Evolutionary conservation across 257 asterid genomes (phyloP).

Genomic region (Knoxia roxburghii): DNA sequence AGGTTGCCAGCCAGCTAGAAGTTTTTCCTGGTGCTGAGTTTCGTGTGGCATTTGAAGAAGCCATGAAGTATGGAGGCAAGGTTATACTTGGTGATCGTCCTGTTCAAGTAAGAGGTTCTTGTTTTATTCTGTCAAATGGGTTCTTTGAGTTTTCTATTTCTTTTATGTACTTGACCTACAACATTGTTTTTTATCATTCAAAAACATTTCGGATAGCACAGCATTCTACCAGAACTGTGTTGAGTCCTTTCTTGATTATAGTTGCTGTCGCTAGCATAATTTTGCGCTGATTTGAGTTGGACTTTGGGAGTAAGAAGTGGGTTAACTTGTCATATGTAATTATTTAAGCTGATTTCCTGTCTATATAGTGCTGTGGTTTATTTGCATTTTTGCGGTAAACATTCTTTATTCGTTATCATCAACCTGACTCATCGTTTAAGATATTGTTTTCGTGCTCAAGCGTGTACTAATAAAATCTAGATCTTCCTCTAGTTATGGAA

Average conservation of each 20-base stretch:
- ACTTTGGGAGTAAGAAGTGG: not conserved
- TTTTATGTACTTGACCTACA: not conserved
- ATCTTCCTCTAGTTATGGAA: not conserved
- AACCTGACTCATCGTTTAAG: not conserved
- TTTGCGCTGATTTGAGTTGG: not conserved
- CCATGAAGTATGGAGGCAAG: slow-evolving; percentile 82
- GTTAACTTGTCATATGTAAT: not conserved
- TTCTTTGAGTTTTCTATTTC: not conserved
- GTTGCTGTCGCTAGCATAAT: slow-evolving; percentile 1
- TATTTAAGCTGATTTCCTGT: not conserved
- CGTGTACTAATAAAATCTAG: not conserved
- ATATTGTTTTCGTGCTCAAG: not conserved
- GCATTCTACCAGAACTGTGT: too few relatives aligned
- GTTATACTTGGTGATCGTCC: slow-evolving; percentile 95
- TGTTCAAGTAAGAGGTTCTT: slow-evolving; percentile 54
- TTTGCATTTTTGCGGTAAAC: not conserved
- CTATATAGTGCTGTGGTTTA: not conserved
- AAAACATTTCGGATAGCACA: too few relatives aligned
- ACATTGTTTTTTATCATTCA: too few relatives aligned
- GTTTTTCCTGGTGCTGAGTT: slow-evolving; percentile 96
- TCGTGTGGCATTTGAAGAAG: slow-evolving; percentile 95
- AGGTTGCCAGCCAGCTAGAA: slow-evolving; percentile 89
- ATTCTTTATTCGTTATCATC: not conserved
- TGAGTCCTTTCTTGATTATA: not conserved
- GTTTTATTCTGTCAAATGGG: not conserved